Evolutionary conservation across 2,329 filamentous ascomycete genomes (phyloP).

Genomic region (Acrodontium crateriforme): DNA sequence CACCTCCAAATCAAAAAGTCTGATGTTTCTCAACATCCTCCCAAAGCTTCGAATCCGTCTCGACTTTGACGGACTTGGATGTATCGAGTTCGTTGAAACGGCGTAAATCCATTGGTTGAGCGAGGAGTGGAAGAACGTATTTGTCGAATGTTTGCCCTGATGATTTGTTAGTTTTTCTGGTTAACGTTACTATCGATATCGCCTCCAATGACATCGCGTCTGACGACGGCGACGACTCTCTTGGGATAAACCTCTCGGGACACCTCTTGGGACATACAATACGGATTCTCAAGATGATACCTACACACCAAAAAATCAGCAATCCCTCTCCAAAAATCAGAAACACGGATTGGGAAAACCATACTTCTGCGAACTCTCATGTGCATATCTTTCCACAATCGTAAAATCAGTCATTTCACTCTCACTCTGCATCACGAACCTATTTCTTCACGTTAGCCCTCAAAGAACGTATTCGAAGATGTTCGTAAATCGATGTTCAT

Average conservation of each 20-base stretch:
- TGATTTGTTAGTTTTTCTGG: too few relatives aligned
- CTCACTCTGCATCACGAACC: constrained; percentile 67
- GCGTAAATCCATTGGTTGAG: constrained; percentile 54
- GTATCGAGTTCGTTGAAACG: constrained; percentile 54
- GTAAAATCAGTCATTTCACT: constrained; percentile 56
- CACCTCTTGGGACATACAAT: too few relatives aligned
- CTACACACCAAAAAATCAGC: constrained; percentile 11
- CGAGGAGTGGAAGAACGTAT: constrained; percentile 55
- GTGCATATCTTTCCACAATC: constrained; percentile 59
- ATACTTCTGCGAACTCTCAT: constrained; percentile 41
- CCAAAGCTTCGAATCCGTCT: constrained; percentile 21
- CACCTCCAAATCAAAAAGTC: constrained; percentile 4
- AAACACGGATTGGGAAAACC: too few relatives aligned
- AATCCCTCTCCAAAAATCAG: too few relatives aligned
- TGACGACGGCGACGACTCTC: too few relatives aligned
- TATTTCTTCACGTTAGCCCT: too few relatives aligned
- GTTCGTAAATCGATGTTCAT: not conserved
- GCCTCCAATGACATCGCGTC: too few relatives aligned
- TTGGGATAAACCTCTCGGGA: too few relatives aligned
- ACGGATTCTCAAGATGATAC: constrained; percentile 45
- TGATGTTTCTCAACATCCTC: constrained; percentile 23
- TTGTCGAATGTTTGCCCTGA: constrained; percentile 65
- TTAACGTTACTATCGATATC: too few relatives aligned
- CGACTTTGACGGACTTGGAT: constrained; percentile 25
- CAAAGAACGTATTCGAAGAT: not conserved